Base-by-base conservation (phyloP, 495 filamentous ascomycete genomes). In the Hypoxylon rickii region DNA sequence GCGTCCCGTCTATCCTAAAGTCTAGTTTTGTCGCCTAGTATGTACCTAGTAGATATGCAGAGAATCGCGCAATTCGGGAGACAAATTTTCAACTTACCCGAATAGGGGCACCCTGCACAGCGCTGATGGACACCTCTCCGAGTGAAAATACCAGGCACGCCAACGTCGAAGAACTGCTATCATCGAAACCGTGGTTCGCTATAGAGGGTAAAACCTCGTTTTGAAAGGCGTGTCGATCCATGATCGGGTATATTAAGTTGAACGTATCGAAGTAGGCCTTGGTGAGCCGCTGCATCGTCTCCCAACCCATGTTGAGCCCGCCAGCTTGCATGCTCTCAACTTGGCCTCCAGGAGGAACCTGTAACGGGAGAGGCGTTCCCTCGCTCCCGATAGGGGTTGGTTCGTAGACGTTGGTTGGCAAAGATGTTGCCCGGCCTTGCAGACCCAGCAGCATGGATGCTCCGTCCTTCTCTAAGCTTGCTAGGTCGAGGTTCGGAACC, bases 91-190 rank as follows among this genome's bases (percentile, higher is more conserved):
- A 10, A 54, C 60, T 51, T 59, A 66, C 52, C 15, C 69, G 66
- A 40, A 84, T 55, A 2, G 79, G 78, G 8, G 59, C 56, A 1
- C 76, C 79, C 7, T 72, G 71, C 12, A 70, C 66, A 3, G 73
- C 79, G 20, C 76, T 77, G 20, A 81, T 64, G 3, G 82, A 79
- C 16, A 82, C 68, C 46, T 83, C 73, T 8, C 82, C 83, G 17
- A 84, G 70, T 2, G 82, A 78, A 45, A 83, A 79, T 19, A 86
- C 76, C 3, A 84, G 66, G n/a, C 83, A 72, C 7, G 77, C 78
- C 19, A 84, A 68, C 6, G 82, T 77, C 3, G 77, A 79, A 21
- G 69, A 62, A 4, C 62, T 69, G 47, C 75, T 73, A 15, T 76
- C 72, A 61, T 78, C 67, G 62, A 84, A 79, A 0, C 82, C 81